Evolutionary conservation across 495 filamentous ascomycete genomes (phyloP).

Genomic region (Hyphodiscus hymeniophilus): DNA sequence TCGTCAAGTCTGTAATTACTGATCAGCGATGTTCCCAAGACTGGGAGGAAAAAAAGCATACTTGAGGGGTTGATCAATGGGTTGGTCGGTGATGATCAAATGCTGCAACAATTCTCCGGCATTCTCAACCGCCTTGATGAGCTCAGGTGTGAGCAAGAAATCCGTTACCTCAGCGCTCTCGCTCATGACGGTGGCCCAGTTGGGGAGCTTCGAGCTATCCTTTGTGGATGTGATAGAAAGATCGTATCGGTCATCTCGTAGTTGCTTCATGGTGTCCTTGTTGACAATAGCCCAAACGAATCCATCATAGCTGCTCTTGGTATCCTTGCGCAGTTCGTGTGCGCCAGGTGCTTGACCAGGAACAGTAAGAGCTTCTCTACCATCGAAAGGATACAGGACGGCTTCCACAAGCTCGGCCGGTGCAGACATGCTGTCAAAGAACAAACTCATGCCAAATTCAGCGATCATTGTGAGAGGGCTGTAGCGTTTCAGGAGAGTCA

Average conservation of each 20-base stretch:
- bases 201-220: conserved; percentile 83
- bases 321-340: conserved; percentile 46
- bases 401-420: conserved; percentile 68
- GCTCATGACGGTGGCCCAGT: conserved; percentile 90
- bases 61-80: conserved; percentile 78
- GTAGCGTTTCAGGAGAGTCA: conserved; percentile 80
- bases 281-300: conserved; percentile 95
- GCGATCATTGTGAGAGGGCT: conserved; percentile 69
- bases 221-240: conserved; percentile 85
- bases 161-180: conserved; percentile 97
- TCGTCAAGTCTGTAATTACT: conserved; percentile 65
- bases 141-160: conserved; percentile 69
- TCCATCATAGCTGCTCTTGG: conserved; percentile 74
- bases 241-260: conserved; percentile 91
- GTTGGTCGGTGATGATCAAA: conserved; percentile 84
- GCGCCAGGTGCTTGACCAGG: conserved; percentile 46
- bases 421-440: conserved; percentile 57
- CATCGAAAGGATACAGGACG: conserved; percentile 79
- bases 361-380: conserved; percentile 68
- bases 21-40: neutral
- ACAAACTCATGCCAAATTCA: conserved; percentile 70
- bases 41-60: neutral
- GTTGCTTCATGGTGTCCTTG: conserved; percentile 84
- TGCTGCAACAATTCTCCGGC: conserved; percentile 82
- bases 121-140: conserved; percentile 70